These are phyloP conservation scores for Fusarium goolgardi DNA, from an alignment of 2,329 filamentous ascomycete species.

Conservation along the genomic window DNA sequence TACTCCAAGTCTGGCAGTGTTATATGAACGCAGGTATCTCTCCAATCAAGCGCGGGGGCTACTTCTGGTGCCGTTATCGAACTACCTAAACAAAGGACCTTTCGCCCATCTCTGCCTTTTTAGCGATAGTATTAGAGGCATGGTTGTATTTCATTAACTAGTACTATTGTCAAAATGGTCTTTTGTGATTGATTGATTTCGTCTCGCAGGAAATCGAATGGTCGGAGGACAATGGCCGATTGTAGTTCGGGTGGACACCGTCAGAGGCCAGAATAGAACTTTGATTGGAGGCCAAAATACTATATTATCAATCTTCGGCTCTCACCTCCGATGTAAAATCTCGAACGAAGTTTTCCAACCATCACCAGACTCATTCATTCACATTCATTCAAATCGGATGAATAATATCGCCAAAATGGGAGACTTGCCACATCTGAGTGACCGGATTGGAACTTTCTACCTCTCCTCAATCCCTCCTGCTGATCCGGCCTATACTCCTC, in stretches of 20 bases:
- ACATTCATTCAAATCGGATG: background rate
- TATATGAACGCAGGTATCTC: background rate
- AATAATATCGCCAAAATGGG: background rate
- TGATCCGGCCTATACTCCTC: constrained; percentile 34
- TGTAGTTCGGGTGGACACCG: constrained; percentile 8
- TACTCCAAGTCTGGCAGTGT: constrained; percentile 14
- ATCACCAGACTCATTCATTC: background rate
- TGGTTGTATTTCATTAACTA: too few relatives aligned
- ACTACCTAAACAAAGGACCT: too few relatives aligned
- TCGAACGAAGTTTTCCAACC: background rate
- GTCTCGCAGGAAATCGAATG: too few relatives aligned
- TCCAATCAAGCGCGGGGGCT: constrained; percentile 11
- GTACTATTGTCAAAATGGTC: too few relatives aligned
- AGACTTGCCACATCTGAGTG: constrained; percentile 9
- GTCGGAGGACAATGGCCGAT: constrained; percentile 6
- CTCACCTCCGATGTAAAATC: background rate
- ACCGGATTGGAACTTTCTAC: constrained; percentile 27
- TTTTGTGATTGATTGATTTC: too few relatives aligned
- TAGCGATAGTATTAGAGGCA: too few relatives aligned
- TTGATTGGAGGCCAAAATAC: constrained; percentile 15
- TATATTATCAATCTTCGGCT: constrained; percentile 1
- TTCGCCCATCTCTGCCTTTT: background rate
- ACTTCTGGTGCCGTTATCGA: background rate
- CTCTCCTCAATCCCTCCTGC: constrained; percentile 22
- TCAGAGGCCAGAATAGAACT: background rate